Evolutionary conservation across 305 asterid genomes (phyloP), one percentile per base, ranked within the genome.

Genomic region (Solanum hybrid): DNA sequence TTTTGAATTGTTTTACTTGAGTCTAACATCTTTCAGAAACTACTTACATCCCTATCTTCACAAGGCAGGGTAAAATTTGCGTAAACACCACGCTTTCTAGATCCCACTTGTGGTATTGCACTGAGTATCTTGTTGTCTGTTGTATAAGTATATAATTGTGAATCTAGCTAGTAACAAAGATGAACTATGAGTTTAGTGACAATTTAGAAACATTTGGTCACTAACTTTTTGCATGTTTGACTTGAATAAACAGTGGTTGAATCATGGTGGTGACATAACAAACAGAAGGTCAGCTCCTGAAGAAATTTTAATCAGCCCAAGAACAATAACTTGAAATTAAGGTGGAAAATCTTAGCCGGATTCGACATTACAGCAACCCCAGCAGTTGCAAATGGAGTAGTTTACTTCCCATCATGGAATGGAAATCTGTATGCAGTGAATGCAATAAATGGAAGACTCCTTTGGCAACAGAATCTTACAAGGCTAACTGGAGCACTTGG

Each of bases 341-440:
- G 89, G 88, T 96, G 98, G 98, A 95, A 92, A 87, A 95, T 97
- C 92, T 29, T 86, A 14, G 95, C 98, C 0, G 98, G 98, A 6
- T 95, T 94, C 16, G 98, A 97, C 91, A 91, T 96, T 69, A 92
- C 96, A 2, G 96, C 98, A 1, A 96, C 98, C 0, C 99, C 97
- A 8, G 94, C 99, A 3, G 94, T 94, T 2, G 94, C 94, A 4
- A 87, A 86, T 26, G 92, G 95, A 24, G 95, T 90, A 0, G 95
- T 95, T 31, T 96, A 95, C 86, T 94, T 97, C 71, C 98, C 99
- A 0, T 94, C 97, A 1, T 97, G 99, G 98, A 95, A 96, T 76
- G 98, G 98, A 1, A 92, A 93, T 61, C 33, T 96, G 46, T 96
- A 95, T 28, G 97, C 98, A 2, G 95, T 95, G 18, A 73, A 92